phyloP scores from a whole-genome alignment of 345 rosid genomes.

The Clausena lansium region DNA sequence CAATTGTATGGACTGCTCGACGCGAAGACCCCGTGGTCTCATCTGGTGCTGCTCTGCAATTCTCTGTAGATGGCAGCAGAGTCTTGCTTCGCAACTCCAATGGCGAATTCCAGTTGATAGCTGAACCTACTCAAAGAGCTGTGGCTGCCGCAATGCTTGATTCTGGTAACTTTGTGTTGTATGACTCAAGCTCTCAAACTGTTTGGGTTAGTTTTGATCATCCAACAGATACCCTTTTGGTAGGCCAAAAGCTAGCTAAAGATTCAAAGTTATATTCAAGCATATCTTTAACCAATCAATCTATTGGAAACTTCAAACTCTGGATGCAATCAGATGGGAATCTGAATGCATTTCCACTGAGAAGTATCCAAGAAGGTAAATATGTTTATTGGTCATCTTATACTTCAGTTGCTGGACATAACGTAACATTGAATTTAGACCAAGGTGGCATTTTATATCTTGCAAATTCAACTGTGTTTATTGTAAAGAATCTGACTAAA shows the following conservation, averaged over 20 bases:
- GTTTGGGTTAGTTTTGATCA: slow-evolving; percentile 1
- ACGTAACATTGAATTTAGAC: neutral
- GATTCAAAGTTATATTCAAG: slow-evolving; percentile 7
- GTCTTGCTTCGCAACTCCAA: neutral
- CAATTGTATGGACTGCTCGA: neutral
- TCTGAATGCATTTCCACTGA: neutral
- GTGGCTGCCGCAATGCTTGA: neutral
- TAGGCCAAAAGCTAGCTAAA: neutral
- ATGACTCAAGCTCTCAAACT: neutral
- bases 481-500: too few relatives aligned
- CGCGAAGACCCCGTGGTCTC: neutral
- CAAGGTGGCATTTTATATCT: slow-evolving; percentile 18
- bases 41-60: neutral
- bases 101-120: neutral
- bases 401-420: neutral
- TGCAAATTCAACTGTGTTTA: slow-evolving; percentile 1
- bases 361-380: neutral
- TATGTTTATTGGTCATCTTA: neutral
- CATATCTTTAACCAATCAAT: neutral
- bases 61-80: neutral
- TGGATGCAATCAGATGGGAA: slow-evolving; percentile 4
- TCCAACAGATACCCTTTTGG: slow-evolving; percentile 1
- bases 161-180: slow-evolving; percentile 5
- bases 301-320: neutral
- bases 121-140: neutral